Conservation (phyloP, 2,329 filamentous ascomycete genomes). For the Alternaria ethzedia region DNA sequence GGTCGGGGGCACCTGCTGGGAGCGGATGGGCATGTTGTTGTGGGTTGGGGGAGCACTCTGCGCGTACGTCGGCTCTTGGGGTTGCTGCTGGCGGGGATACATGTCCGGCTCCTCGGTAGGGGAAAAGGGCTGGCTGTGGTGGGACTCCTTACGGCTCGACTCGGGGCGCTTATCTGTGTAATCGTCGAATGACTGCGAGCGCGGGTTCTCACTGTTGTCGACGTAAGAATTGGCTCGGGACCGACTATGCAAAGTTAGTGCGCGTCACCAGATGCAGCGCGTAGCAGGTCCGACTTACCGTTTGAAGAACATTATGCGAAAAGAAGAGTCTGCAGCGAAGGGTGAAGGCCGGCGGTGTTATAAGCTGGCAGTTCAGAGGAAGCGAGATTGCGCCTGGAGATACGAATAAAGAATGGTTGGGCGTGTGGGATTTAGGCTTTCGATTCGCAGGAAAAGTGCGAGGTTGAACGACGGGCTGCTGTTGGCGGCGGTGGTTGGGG, state of each 20-base stretch:
- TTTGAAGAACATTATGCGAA: conserved; percentile 57
- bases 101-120: conserved; percentile 47
- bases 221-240: conserved; percentile 57
- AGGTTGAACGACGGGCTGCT: conserved; percentile 17
- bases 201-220: conserved; percentile 52
- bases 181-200: conserved; percentile 50
- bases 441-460: conserved; percentile 18
- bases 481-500: conserved; percentile 25
- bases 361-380: conserved; percentile 20
- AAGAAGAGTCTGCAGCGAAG: conserved; percentile 24
- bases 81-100: conserved; percentile 53
- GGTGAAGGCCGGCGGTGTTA: conserved; percentile 28
- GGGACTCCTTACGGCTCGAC: conserved; percentile 47
- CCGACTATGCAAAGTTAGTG: conserved; percentile 40
- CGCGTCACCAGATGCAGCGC: not conserved
- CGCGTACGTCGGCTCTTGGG: conserved; percentile 45
- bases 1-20: conserved; percentile 32
- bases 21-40: conserved; percentile 30
- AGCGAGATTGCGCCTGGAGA: conserved; percentile 24
- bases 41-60: conserved; percentile 27
- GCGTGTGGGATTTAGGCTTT: conserved; percentile 8
- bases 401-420: conserved; percentile 22
- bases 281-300: conserved; percentile 2
- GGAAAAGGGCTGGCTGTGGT: conserved; percentile 36
- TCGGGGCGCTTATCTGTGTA: conserved; percentile 50